These are phyloP conservation scores for Hygrophorus pudorinus DNA, from an alignment of 768 basidiomycete species.

Conservation along the genomic window DNA sequence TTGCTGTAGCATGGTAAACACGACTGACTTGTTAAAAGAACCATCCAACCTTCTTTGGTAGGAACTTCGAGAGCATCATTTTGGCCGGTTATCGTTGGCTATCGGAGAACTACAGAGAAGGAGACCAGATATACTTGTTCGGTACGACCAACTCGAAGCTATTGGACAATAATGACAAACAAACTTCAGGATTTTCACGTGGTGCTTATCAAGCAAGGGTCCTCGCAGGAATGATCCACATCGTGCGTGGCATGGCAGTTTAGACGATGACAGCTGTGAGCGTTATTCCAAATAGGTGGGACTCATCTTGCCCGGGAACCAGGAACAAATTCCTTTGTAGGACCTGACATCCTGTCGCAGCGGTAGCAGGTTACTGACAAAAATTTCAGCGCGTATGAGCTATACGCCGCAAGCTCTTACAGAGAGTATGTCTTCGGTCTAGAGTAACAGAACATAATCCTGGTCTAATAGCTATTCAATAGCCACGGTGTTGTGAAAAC, in stretches of 20 bases:
- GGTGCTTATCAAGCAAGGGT: conserved; percentile 37
- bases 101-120: conserved; percentile 26
- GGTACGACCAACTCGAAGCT: conserved; percentile 15
- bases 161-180: neutral
- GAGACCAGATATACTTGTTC: conserved; percentile 32
- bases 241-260: too few relatives aligned
- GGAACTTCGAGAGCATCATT: conserved; percentile 26
- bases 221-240: conserved; percentile 34
- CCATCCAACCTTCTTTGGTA: conserved; percentile 7
- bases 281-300: conserved; percentile 29
- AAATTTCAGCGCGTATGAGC: conserved; percentile 27
- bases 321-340: conserved; percentile 30
- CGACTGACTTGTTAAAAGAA: too few relatives aligned
- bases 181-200: conserved; percentile 33
- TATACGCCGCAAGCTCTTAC: conserved; percentile 19
- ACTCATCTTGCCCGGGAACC: conserved; percentile 28
- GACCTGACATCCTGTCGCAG: too few relatives aligned
- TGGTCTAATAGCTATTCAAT: too few relatives aligned
- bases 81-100: conserved; percentile 33
- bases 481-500: too few relatives aligned
- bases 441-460: too few relatives aligned
- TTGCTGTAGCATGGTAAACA: conserved; percentile 12
- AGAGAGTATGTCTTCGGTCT: neutral
- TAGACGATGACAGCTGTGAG: too few relatives aligned
- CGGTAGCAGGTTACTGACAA: neutral